Evolutionary conservation across 306 rosid species (phyloP).

Genomic region (Malus sieversii): DNA sequence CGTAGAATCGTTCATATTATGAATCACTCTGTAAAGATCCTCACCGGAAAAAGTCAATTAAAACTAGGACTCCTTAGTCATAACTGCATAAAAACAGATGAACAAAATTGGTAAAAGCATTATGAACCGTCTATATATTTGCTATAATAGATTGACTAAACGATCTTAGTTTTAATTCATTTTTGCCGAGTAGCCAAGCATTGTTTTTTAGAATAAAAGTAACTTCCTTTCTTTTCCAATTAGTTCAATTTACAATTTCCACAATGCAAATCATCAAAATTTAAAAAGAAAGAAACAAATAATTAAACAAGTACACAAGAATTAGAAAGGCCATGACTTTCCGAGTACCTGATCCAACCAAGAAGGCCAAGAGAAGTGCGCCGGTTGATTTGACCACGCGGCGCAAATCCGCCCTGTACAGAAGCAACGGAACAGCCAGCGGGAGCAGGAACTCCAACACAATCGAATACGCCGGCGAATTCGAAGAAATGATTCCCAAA

Average conservation of each 20-base stretch:
- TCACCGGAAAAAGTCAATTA: too few species aligned
- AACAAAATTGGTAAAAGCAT: too few species aligned
- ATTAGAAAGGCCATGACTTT: not conserved
- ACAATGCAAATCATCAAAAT: not conserved
- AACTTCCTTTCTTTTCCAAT: not conserved
- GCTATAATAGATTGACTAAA: too few species aligned
- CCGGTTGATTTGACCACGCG: slow-evolving; percentile 65
- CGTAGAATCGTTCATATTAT: not conserved
- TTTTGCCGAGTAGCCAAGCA: too few species aligned
- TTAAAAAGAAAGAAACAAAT: not conserved
- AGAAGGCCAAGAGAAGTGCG: slow-evolving; percentile 63
- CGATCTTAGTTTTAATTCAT: too few species aligned
- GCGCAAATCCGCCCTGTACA: slow-evolving; percentile 69
- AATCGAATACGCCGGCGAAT: slow-evolving; percentile 44
- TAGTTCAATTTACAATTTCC: not conserved
- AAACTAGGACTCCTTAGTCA: too few species aligned
- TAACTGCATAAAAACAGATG: too few species aligned
- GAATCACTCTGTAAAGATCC: too few species aligned
- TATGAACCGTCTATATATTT: too few species aligned
- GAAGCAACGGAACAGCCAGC: slow-evolving; percentile 54
- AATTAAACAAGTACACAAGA: not conserved
- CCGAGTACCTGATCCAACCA: slow-evolving; percentile 58
- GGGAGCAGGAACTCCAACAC: slow-evolving; percentile 60
- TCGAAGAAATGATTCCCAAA: slow-evolving; percentile 48
- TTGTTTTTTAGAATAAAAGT: too few species aligned